Base-by-base conservation (phyloP, 345 rosid genomes). In the Hirschfeldia incana region DNA sequence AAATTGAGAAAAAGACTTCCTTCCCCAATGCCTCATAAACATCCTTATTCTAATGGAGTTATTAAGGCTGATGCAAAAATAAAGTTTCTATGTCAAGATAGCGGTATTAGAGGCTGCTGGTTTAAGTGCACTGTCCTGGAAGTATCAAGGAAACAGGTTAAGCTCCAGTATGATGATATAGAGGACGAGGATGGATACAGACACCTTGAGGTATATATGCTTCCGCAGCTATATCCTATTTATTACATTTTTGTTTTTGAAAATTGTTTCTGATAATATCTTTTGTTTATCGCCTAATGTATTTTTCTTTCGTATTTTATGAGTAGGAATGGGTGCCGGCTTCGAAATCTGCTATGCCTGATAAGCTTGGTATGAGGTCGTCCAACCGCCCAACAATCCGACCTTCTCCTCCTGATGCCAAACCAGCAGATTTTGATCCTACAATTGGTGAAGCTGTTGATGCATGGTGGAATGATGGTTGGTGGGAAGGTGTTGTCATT, bases 391-490 rank as follows among this genome's bases (percentile, higher is more conserved):
- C 82, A 67, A 91, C 93, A 57, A 77, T 89, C 72, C 89, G 97
- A 64, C 97, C 98, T 26, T 65, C 81, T 36, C 94, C 94, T 71
- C 84, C 85, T 64, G 69, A 75, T 66, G 77, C 79, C 64, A 46
- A 5, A 21, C 21, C 58, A 79, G 70, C 39, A 49, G 80, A 83
- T 21, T 59, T 69, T 69, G 71, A 83, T 70, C 75, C 77, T 64
- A 83, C 68, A 65, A 57, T 91, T 61, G 97, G 97, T 60, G 67
- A 81, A 73, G 90, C 99, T 57, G 93, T 95, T 67, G 99, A 95
- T 89, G 97, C 92, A 26, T 92, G 99, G 98, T 95, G 99, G 99
- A 92, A 94, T 59, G 99, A 95, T 90, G 99, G 99, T 70, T 72
- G 98, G 99, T 95, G 99, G 97, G 99, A 95, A 85, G 99, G 97